These are phyloP conservation scores for Pseudogymnoascus verrucosus DNA, from an alignment of 2,329 filamentous ascomycete species.

Conservation along the genomic window DNA sequence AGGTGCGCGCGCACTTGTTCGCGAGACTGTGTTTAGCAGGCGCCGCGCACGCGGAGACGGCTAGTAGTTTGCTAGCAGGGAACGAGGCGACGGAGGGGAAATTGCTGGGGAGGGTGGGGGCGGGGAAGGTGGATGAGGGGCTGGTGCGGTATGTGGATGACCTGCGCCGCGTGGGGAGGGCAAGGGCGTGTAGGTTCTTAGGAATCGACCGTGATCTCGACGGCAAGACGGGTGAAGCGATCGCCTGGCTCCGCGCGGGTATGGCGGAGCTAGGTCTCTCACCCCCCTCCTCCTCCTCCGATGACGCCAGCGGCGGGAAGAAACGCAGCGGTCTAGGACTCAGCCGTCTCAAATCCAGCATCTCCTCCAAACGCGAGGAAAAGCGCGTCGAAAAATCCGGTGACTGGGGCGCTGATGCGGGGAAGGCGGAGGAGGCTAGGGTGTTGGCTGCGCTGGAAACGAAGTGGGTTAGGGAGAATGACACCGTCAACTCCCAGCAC, in stretches of 20 bases:
- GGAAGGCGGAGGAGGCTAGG: constrained; percentile 73
- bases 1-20: constrained; percentile 81
- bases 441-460: constrained; percentile 79
- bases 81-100: constrained; percentile 24
- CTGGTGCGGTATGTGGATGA: constrained; percentile 69
- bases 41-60: constrained; percentile 76
- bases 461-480: constrained; percentile 91
- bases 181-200: constrained; percentile 83
- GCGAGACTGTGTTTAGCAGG: constrained; percentile 81
- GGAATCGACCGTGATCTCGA: constrained; percentile 80
- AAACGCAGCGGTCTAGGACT: constrained; percentile 38
- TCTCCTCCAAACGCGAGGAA: constrained; percentile 72
- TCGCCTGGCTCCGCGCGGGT: constrained; percentile 79
- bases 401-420: constrained; percentile 75
- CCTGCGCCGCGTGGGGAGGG: constrained; percentile 64
- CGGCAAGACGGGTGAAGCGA: constrained; percentile 72
- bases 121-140: constrained; percentile 52
- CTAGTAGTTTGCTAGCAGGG: constrained; percentile 43
- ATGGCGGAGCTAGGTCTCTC: constrained; percentile 65
- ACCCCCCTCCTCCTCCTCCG: constrained; percentile 26
- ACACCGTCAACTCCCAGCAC: constrained; percentile 71
- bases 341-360: constrained; percentile 62
- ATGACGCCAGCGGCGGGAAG: constrained; percentile 41
- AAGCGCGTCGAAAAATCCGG: constrained; percentile 65
- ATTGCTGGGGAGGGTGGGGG: constrained; percentile 21